Percentiles rank a stretch among this genome's conserved stretches.
These are phyloP conservation scores for Phyllosticta paracitricarpa DNA, from an alignment of 2,329 filamentous ascomycete species.

Conservation along the genomic window DNA sequence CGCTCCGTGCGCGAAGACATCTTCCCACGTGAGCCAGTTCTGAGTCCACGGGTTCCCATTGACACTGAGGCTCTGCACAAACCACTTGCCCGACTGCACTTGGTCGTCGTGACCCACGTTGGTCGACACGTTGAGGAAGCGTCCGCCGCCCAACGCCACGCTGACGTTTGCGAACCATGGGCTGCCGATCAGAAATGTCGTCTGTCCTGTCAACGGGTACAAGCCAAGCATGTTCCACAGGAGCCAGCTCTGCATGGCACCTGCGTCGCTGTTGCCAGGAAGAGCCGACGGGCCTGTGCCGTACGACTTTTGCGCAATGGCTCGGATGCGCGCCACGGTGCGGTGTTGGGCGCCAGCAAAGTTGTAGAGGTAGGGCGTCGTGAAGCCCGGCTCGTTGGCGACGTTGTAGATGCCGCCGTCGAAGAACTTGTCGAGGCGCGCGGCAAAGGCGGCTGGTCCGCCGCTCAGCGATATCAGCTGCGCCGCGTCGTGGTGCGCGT, in stretches of 20 bases:
- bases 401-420: constrained; percentile 45
- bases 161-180: constrained; percentile 40
- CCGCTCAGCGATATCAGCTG: constrained; percentile 45
- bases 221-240: constrained; percentile 41
- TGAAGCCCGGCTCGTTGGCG: constrained; percentile 59
- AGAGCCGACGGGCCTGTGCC: constrained; percentile 45
- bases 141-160: constrained; percentile 47
- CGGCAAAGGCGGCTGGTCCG: constrained; percentile 45
- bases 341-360: constrained; percentile 54
- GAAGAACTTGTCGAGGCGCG: constrained; percentile 53
- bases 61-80: constrained; percentile 56
- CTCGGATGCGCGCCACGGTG: constrained; percentile 48
- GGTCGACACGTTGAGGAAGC: constrained; percentile 45
- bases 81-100: constrained; percentile 39
- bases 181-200: constrained; percentile 52
- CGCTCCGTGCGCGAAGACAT: constrained; percentile 48
- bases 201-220: constrained; percentile 59
- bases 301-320: constrained; percentile 52
- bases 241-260: constrained; percentile 62
- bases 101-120: constrained; percentile 35
- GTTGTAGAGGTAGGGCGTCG: constrained; percentile 59
- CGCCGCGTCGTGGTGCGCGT: constrained; percentile 56
- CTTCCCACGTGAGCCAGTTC: constrained; percentile 56
- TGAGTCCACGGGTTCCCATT: constrained; percentile 55
- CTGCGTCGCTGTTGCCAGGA: constrained; percentile 61